phyloP scores from a whole-genome alignment of 495 filamentous ascomycete species.

The Monascus purpureus region DNA sequence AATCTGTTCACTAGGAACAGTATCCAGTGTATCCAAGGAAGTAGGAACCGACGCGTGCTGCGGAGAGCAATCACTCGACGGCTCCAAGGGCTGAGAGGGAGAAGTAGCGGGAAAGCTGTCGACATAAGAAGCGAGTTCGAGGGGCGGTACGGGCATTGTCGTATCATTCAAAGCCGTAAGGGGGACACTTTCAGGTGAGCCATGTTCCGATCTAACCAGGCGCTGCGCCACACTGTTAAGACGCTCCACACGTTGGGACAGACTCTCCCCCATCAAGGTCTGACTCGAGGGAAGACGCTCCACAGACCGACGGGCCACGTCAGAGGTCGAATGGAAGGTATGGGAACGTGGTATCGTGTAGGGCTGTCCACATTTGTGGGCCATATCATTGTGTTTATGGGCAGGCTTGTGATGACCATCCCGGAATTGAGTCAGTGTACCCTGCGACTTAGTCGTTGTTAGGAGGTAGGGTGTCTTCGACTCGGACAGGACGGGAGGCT shows the following conservation, averaged over 20 bases:
- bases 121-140: constrained; percentile 49
- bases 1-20: constrained; percentile 23
- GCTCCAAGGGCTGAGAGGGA: constrained; percentile 27
- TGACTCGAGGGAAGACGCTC: constrained; percentile 46
- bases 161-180: constrained; percentile 41
- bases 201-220: constrained; percentile 53
- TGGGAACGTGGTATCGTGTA: constrained; percentile 68
- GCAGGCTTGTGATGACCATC: constrained; percentile 91
- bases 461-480: constrained; percentile 50
- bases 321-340: constrained; percentile 47
- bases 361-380: constrained; percentile 67
- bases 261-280: constrained; percentile 24
- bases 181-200: constrained; percentile 49
- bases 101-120: constrained; percentile 36
- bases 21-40: constrained; percentile 18
- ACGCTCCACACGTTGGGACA: constrained; percentile 23
- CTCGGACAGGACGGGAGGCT: constrained; percentile 34
- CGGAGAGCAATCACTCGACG: constrained; percentile 7
- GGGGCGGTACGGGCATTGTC: constrained; percentile 47
- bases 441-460: constrained; percentile 73
- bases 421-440: constrained; percentile 67
- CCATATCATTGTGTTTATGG: constrained; percentile 75
- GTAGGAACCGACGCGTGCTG: constrained; percentile 13
- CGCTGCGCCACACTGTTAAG: constrained; percentile 37
- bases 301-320: constrained; percentile 49